phyloP scores from a whole-genome alignment of 2,329 filamentous ascomycete genomes.

The Phyllosticta citribraziliensis region DNA sequence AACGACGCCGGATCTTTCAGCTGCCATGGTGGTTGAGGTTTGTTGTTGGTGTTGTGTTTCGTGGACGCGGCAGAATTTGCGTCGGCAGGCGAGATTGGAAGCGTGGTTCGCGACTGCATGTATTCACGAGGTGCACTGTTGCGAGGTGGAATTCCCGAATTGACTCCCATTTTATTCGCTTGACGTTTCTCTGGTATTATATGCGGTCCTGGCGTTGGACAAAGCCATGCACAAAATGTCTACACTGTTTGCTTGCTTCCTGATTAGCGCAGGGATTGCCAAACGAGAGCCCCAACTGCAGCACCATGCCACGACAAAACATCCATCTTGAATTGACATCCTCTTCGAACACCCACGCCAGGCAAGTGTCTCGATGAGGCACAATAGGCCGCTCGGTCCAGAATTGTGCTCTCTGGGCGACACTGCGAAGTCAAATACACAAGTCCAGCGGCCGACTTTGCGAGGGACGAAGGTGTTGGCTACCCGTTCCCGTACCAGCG shows the following conservation, averaged over 20 bases:
- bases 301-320: too few relatives aligned
- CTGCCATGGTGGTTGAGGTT: slow-evolving; percentile 17
- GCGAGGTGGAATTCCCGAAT: neutral
- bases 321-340: neutral
- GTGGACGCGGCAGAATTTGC: slow-evolving; percentile 8
- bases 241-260: neutral
- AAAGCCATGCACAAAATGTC: neutral
- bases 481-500: slow-evolving; percentile 4
- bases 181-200: neutral
- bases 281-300: neutral
- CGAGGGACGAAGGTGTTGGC: neutral
- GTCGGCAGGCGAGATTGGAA: slow-evolving; percentile 5
- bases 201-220: neutral
- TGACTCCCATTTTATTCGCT: neutral
- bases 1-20: slow-evolving; percentile 46
- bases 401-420: slow-evolving; percentile 5
- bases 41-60: slow-evolving; percentile 1
- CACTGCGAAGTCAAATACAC: slow-evolving; percentile 5
- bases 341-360: slow-evolving; percentile 5
- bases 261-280: neutral
- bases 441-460: slow-evolving; percentile 7
- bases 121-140: neutral
- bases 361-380: slow-evolving; percentile 1
- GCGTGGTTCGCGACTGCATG: neutral
- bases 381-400: slow-evolving; percentile 5